Conservation (phyloP, 768 basidiomycete genomes). For the Xerocomellus chrysenteron region DNA sequence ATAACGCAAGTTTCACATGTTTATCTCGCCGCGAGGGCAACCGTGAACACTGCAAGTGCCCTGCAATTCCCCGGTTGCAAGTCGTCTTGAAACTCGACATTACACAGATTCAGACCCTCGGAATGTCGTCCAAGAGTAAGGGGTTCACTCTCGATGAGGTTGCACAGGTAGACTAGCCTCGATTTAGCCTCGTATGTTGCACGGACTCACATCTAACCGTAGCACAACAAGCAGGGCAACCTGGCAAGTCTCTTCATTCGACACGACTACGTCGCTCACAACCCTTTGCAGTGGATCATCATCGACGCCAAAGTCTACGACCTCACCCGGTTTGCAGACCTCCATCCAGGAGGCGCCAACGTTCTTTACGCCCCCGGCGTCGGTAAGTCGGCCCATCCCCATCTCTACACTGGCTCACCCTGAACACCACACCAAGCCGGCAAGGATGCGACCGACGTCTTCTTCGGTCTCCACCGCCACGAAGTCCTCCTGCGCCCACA, state of each 20-base stretch:
- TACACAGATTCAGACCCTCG: background rate
- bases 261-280: slow-evolving; percentile 1
- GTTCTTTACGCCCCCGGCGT: slow-evolving; percentile 68
- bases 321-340: slow-evolving; percentile 72
- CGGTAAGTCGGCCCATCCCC: slow-evolving; percentile 42
- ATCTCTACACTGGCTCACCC: background rate
- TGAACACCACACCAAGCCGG: slow-evolving; percentile 45
- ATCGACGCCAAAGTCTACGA: slow-evolving; percentile 83
- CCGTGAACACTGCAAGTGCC: too few species aligned
- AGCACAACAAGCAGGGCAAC: slow-evolving; percentile 90
- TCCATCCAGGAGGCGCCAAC: slow-evolving; percentile 83
- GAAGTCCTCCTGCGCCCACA: slow-evolving; percentile 77
- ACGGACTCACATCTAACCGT: background rate
- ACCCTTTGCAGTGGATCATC: slow-evolving; percentile 63
- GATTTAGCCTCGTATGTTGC: background rate
- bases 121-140: slow-evolving; percentile 26
- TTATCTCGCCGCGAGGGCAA: background rate
- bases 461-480: slow-evolving; percentile 83
- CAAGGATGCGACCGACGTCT: slow-evolving; percentile 72
- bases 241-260: slow-evolving; percentile 46
- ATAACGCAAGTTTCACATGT: background rate
- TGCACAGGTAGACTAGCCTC: slow-evolving; percentile 48
- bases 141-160: slow-evolving; percentile 61
- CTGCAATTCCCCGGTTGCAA: background rate
- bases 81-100: background rate